Base-by-base conservation (phyloP, 805 yeast species). In the Myxozyma neglecta region DNA sequence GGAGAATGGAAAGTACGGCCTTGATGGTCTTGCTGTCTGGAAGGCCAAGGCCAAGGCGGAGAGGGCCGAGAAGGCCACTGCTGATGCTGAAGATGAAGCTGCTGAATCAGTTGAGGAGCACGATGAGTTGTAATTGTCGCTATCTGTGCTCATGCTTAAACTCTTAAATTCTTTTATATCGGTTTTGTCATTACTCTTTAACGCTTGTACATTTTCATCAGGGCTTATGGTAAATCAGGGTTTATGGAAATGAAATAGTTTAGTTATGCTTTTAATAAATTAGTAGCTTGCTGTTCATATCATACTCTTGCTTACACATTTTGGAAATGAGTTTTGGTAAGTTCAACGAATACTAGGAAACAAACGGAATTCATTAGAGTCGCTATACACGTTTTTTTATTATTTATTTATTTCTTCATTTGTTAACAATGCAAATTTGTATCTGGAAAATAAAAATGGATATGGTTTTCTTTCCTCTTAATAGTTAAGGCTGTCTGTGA, bases 1-100 rank as follows among this genome's bases (percentile, higher is more conserved):
- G 71, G 85, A 83, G 70, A 78, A 83, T 53, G 94, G 96, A 73
- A 74, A 86, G 40, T 76, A 81, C 71, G 79, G 80, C 55, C 79
- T 86, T 66, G 93, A 88, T 70, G 89, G 81, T 61, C 36, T 24
- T 10, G 48, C 58, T 34, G 52, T 48, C n/a, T 14, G n/a, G 45
- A 44, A 49, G 34, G 37, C 51, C 6, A 44, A 34, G 18, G 16
- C 40, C 20, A 44, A 9, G 14, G 29, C 13, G 11, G 43, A 46
- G 36, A 44, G 24, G 20, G n/a, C 20, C n/a, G 48, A 24, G 29
- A 24, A 24, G 20, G 18, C 16, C 20, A 20, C 46, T 42, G 46
- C 46, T 42, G 18, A 16, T 6, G 42, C 42, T n/a, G 42, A 39
- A n/a, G 16, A 13, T 2, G 42, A 49, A 39, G 10, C 44, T 18